These are phyloP conservation scores for Podospora didyma DNA, from an alignment of 495 filamentous ascomycete genomes.

Conservation along the genomic window DNA sequence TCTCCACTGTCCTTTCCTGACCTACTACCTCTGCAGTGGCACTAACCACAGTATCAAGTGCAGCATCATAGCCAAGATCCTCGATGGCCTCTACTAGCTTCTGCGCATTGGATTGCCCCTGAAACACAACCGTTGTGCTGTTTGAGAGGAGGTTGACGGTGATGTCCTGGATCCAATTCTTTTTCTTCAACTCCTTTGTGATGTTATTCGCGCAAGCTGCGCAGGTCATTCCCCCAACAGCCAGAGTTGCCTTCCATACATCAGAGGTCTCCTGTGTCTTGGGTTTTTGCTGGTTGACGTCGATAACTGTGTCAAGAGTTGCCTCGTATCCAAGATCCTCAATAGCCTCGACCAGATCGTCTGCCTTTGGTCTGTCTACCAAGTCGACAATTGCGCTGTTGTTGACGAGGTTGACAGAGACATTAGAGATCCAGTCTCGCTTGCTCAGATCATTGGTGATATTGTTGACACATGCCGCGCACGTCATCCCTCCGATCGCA, in stretches of 20 bases:
- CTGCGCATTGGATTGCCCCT: slow-evolving; percentile 45
- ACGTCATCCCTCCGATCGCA: slow-evolving; percentile 81
- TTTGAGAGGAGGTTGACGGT: slow-evolving; percentile 69
- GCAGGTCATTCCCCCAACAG: slow-evolving; percentile 84
- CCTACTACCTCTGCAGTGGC: slow-evolving; percentile 17
- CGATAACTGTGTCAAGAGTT: slow-evolving; percentile 51
- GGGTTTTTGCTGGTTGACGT: slow-evolving; percentile 20
- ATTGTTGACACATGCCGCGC: slow-evolving; percentile 66
- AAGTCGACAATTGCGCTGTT: slow-evolving; percentile 69
- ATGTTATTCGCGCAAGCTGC: slow-evolving; percentile 66
- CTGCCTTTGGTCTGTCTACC: slow-evolving; percentile 42
- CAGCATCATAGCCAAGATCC: slow-evolving; percentile 74
- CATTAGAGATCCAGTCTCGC: slow-evolving; percentile 57
- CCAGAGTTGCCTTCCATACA: slow-evolving; percentile 55
- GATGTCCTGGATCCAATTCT: slow-evolving; percentile 58
- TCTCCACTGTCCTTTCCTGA: slow-evolving; percentile 54
- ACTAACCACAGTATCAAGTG: slow-evolving; percentile 48
- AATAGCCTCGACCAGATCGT: slow-evolving; percentile 62
- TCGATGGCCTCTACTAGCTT: slow-evolving; percentile 69
- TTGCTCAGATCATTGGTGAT: slow-evolving; percentile 64
- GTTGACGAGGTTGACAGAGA: slow-evolving; percentile 64
- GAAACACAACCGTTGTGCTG: slow-evolving; percentile 64
- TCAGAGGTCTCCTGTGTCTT: slow-evolving; percentile 25
- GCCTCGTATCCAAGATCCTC: slow-evolving; percentile 82
- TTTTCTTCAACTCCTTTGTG: slow-evolving; percentile 58